Evolutionary conservation across 306 rosid species (phyloP).

Genomic region (Casuarina glauca): DNA sequence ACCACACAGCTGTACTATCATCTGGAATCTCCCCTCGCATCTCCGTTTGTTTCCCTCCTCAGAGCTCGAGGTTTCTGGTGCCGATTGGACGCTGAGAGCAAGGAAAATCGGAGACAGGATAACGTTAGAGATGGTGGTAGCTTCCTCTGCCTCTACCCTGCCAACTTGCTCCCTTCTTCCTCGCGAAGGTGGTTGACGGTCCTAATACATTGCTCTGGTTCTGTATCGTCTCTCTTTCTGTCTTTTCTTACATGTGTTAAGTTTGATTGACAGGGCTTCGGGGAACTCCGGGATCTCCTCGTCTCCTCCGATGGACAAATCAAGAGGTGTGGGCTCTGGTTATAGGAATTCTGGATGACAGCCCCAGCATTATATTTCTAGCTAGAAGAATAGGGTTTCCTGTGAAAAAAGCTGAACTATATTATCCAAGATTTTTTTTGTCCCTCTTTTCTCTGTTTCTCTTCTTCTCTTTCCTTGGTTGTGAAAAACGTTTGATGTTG

Average conservation of each 20-base stretch:
- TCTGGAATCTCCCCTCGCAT: too few relatives aligned
- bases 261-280: constrained; percentile 30
- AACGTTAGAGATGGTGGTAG: constrained; percentile 21
- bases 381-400: background rate
- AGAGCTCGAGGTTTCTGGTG: background rate
- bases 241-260: constrained; percentile 6
- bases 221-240: background rate
- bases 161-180: constrained; percentile 32
- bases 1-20: background rate
- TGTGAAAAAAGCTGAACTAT: background rate
- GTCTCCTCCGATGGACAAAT: constrained; percentile 27
- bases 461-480: background rate
- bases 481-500: constrained; percentile 10
- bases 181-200: constrained; percentile 29
- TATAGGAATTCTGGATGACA: background rate
- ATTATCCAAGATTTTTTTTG: background rate
- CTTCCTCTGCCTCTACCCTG: constrained; percentile 18
- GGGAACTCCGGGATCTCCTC: constrained; percentile 25
- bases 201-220: background rate
- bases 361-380: background rate
- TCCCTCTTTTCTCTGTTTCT: background rate
- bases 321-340: constrained; percentile 38
- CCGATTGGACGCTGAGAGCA: background rate
- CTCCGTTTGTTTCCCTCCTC: too few relatives aligned
- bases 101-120: background rate